Evolutionary conservation across 371 early-diverging fungal genomes (phyloP).

Genomic region (Mortierella sp.): DNA sequence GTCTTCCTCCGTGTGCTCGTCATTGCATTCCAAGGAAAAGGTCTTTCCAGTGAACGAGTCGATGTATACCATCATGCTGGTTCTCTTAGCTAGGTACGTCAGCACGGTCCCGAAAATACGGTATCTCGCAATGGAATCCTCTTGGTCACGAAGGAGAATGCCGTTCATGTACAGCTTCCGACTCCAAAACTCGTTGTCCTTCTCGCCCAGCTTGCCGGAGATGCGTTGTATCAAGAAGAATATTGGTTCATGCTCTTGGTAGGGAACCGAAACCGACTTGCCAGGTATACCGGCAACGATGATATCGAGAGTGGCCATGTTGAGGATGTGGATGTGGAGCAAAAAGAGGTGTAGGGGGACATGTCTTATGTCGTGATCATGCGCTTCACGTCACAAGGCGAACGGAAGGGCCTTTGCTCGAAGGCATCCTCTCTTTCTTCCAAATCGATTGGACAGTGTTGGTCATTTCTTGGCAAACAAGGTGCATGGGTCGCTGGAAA

Average conservation of each 20-base stretch:
- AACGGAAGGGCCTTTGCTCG: too few relatives aligned
- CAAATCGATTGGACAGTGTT: too few relatives aligned
- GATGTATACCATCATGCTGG: not conserved
- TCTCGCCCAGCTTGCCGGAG: not conserved
- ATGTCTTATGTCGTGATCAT: too few relatives aligned
- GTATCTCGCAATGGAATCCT: not conserved
- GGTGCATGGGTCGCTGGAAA: too few relatives aligned
- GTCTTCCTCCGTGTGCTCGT: slow-evolving; percentile 66
- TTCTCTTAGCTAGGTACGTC: not conserved
- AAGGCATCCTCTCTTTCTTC: too few relatives aligned
- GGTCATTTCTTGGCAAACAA: too few relatives aligned
- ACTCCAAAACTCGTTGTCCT: not conserved
- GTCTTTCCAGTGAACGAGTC: slow-evolving; percentile 30
- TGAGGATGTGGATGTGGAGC: too few relatives aligned
- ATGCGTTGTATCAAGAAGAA: slow-evolving; percentile 8
- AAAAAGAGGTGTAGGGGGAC: too few relatives aligned
- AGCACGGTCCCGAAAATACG: slow-evolving; percentile 4
- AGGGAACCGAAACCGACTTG: slow-evolving; percentile 4
- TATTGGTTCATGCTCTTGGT: slow-evolving; percentile 1
- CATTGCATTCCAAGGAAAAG: slow-evolving; percentile 68
- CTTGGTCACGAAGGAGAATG: not conserved
- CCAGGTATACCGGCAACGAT: slow-evolving; percentile 7
- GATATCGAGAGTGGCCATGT: slow-evolving; percentile 6
- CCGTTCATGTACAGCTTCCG: slow-evolving; percentile 5
- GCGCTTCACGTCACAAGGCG: too few relatives aligned